Evolutionary conservation across 2,329 filamentous ascomycete genomes (phyloP).

Genomic region (Fusarium miscanthi): DNA sequence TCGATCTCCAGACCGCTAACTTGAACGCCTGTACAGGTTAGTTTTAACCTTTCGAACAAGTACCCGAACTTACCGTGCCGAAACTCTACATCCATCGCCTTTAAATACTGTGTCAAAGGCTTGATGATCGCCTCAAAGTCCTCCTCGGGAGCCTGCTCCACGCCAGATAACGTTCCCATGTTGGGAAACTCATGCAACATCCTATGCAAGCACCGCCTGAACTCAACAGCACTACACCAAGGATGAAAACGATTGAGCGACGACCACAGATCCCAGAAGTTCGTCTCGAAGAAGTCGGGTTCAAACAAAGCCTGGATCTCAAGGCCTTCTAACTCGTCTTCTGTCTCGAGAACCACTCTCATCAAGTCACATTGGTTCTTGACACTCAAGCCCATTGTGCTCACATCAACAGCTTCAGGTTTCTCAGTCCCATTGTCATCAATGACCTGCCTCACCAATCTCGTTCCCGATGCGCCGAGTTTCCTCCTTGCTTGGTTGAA

Average conservation of each 20-base stretch:
- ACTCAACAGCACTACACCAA: conserved; percentile 47
- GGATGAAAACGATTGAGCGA: conserved; percentile 45
- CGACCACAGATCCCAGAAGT: conserved; percentile 45
- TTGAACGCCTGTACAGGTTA: conserved; percentile 38
- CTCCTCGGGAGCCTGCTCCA: conserved; percentile 43
- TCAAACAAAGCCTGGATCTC: conserved; percentile 44
- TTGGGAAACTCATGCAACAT: conserved; percentile 46
- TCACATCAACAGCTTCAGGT: conserved; percentile 42
- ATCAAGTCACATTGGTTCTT: conserved; percentile 46
- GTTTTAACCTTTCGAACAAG: neutral
- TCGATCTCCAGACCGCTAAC: conserved; percentile 43
- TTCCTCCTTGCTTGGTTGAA: conserved; percentile 42
- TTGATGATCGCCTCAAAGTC: conserved; percentile 45
- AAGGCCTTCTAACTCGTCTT: conserved; percentile 41
- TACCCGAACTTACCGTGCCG: conserved; percentile 33
- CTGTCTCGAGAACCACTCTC: conserved; percentile 44
- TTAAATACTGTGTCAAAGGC: conserved; percentile 42
- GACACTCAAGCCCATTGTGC: conserved; percentile 44
- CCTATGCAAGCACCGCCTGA: conserved; percentile 41
- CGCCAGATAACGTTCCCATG: conserved; percentile 41
- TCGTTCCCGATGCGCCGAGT: conserved; percentile 40
- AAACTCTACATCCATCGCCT: conserved; percentile 45
- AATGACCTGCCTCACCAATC: conserved; percentile 38
- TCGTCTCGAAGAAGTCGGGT: conserved; percentile 44
- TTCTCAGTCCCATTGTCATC: conserved; percentile 31